A percentile compares a stretch with the other conserved stretches of the same genome.
Evolutionary conservation across 2,329 filamentous ascomycete genomes (phyloP).

Genomic region (Stagonosporopsis cucurbitacearum): DNA sequence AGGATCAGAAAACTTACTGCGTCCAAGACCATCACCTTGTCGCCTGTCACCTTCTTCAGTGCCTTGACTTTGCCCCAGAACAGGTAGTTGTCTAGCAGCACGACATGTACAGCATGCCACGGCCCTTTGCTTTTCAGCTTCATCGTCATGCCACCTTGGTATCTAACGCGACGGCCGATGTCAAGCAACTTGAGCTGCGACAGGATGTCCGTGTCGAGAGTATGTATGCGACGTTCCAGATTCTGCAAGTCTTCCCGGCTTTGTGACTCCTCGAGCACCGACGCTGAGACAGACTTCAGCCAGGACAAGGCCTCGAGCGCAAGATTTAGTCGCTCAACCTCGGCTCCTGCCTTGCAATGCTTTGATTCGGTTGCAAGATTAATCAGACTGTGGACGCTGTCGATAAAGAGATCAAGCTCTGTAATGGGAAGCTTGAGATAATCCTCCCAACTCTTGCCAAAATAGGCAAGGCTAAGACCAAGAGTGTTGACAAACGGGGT

Average conservation of each 20-base stretch:
- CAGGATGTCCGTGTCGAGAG: slow-evolving; percentile 22
- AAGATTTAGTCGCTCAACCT: slow-evolving; percentile 19
- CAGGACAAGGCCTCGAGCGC: slow-evolving; percentile 23
- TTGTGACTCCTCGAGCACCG: slow-evolving; percentile 24
- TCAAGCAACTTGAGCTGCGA: slow-evolving; percentile 28
- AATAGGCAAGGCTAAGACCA: slow-evolving; percentile 32
- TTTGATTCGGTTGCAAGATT: slow-evolving; percentile 9
- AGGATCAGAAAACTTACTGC: slow-evolving; percentile 16
- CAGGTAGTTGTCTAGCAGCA: slow-evolving; percentile 40
- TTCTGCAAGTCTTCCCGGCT: slow-evolving; percentile 32
- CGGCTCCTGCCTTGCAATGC: slow-evolving; percentile 5
- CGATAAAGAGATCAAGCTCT: slow-evolving; percentile 33
- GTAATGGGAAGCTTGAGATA: slow-evolving; percentile 32
- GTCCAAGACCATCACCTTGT: slow-evolving; percentile 28
- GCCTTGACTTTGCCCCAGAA: slow-evolving; percentile 40
- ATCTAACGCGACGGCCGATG: slow-evolving; percentile 24
- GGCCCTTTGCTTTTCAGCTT: slow-evolving; percentile 38
- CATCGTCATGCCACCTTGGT: slow-evolving; percentile 37
- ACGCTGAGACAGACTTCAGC: slow-evolving; percentile 19
- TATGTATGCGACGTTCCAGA: slow-evolving; percentile 33
- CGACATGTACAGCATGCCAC: slow-evolving; percentile 40
- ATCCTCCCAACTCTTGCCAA: slow-evolving; percentile 39
- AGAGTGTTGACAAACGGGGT: slow-evolving; percentile 34
- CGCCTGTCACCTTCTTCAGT: slow-evolving; percentile 20
- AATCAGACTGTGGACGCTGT: slow-evolving; percentile 24